Evolutionary conservation across 2,329 filamentous ascomycete genomes (phyloP).

Genomic region (Fusarium penzigii): DNA sequence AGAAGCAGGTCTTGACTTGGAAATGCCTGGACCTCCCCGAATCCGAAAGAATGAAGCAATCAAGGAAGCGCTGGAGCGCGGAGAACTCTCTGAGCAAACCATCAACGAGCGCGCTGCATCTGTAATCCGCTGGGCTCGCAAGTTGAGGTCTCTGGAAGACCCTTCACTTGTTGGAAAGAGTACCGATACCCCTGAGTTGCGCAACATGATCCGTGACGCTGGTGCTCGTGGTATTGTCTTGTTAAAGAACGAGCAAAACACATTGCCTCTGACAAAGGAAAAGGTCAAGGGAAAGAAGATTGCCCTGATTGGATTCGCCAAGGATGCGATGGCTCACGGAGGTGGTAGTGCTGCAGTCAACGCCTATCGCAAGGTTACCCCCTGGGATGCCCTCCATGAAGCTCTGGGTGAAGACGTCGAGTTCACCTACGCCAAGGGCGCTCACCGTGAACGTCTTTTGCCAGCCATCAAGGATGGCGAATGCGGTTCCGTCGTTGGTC

Average conservation of each 20-base stretch:
- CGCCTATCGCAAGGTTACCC: slow-evolving; percentile 34
- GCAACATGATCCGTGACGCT: slow-evolving; percentile 25
- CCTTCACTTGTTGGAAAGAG: slow-evolving; percentile 1
- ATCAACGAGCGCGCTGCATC: slow-evolving; percentile 32
- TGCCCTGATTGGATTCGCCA: slow-evolving; percentile 35
- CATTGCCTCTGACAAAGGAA: slow-evolving; percentile 50
- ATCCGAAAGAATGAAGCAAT: slow-evolving; percentile 26
- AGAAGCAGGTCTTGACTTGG: slow-evolving; percentile 33
- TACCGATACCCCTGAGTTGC: slow-evolving; percentile 26
- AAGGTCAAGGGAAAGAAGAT: slow-evolving; percentile 26
- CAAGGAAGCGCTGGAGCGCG: slow-evolving; percentile 23
- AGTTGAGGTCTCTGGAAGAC: slow-evolving; percentile 21
- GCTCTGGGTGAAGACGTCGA: slow-evolving; percentile 20
- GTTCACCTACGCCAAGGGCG: slow-evolving; percentile 26
- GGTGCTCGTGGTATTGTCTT: slow-evolving; percentile 58
- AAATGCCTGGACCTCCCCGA: slow-evolving; percentile 39
- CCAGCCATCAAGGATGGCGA: slow-evolving; percentile 15
- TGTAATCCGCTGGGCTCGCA: slow-evolving; percentile 33
- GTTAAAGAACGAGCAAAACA: slow-evolving; percentile 59
- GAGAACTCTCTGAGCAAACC: slow-evolving; percentile 20
- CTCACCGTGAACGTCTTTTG: slow-evolving; percentile 21
- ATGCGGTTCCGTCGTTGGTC: slow-evolving; percentile 23
- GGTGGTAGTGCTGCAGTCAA: slow-evolving; percentile 35
- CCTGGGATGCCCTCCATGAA: slow-evolving; percentile 32
- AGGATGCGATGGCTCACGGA: slow-evolving; percentile 32